These are phyloP conservation scores for Daedaleopsis nitida DNA, from an alignment of 768 basidiomycete species.

Conservation along the genomic window DNA sequence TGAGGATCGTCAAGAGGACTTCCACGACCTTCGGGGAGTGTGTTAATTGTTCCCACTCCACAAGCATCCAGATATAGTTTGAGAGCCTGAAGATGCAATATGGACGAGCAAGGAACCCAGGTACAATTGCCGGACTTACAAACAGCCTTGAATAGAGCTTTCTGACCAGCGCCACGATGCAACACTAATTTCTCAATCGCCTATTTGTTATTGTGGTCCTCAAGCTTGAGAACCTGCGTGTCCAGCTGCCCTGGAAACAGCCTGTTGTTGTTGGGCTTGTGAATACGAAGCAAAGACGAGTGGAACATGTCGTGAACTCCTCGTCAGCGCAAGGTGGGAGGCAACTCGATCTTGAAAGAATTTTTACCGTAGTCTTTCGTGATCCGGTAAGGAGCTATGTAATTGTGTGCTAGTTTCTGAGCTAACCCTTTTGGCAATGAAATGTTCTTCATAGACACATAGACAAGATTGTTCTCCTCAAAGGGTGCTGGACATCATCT, in stretches of 20 bases:
- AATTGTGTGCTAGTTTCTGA: constrained; percentile 38
- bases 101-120: constrained; percentile 34
- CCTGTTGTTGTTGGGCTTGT: constrained; percentile 33
- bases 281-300: constrained; percentile 30
- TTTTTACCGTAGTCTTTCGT: constrained; percentile 18
- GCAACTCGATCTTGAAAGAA: constrained; percentile 34
- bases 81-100: background rate
- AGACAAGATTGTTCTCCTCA: constrained; percentile 36
- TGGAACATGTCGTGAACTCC: constrained; percentile 40
- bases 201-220: constrained; percentile 27
- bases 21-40: too few species aligned
- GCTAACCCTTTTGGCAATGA: constrained; percentile 34
- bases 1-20: too few species aligned
- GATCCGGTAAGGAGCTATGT: constrained; percentile 41
- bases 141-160: constrained; percentile 34
- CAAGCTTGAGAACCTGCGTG: constrained; percentile 25
- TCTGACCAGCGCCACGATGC: constrained; percentile 29
- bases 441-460: constrained; percentile 41
- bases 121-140: constrained; percentile 38
- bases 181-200: constrained; percentile 26
- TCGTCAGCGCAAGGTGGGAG: constrained; percentile 26
- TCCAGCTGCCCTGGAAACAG: constrained; percentile 38
- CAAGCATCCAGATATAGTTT: too few species aligned
- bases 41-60: too few species aligned
- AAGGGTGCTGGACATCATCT: too few species aligned